These are phyloP conservation scores for Hymenoscyphus scutula DNA, from an alignment of 2,329 filamentous ascomycete species.

Conservation along the genomic window DNA sequence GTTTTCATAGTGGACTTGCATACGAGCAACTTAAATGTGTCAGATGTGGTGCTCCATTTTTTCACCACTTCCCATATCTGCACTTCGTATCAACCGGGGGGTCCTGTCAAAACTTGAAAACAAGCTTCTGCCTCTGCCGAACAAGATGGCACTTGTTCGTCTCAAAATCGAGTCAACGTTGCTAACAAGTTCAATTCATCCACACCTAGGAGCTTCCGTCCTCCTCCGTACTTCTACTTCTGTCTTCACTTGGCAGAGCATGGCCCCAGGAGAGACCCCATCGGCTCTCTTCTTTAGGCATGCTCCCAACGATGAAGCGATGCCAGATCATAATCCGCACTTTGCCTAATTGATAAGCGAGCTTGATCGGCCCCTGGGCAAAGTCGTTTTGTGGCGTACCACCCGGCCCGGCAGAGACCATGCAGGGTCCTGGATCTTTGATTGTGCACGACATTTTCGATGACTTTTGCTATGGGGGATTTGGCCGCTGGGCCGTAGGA, in stretches of 20 bases:
- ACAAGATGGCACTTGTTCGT: neutral
- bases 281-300: conserved; percentile 1
- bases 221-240: neutral
- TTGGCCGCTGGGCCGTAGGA: conserved; percentile 12
- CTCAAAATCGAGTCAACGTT: neutral
- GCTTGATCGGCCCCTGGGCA: neutral
- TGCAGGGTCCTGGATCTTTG: conserved; percentile 2
- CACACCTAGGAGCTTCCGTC: neutral
- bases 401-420: neutral
- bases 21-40: neutral
- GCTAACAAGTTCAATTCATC: neutral
- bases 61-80: neutral
- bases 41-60: neutral
- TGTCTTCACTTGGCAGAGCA: neutral
- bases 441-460: neutral
- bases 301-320: neutral
- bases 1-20: neutral
- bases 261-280: neutral
- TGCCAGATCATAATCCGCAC: neutral
- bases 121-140: neutral
- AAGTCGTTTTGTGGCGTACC: neutral
- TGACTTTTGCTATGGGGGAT: neutral
- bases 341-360: conserved; percentile 5
- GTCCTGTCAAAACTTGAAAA: neutral
- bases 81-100: neutral